Conservation (phyloP, 352 stramenopile genomes). For the Phytophthora idaei region DNA sequence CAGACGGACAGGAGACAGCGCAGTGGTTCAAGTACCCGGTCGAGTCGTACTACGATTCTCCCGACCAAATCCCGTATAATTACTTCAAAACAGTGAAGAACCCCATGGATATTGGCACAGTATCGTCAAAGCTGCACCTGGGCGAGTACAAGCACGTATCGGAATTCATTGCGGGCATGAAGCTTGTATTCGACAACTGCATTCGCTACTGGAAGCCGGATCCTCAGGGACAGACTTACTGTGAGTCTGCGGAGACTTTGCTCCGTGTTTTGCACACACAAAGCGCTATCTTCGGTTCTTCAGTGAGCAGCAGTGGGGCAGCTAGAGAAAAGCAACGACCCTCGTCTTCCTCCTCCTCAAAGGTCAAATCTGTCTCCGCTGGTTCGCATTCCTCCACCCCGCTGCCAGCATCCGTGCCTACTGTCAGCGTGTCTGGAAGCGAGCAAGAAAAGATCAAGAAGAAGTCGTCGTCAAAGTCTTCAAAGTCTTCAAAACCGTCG, state of each 20-base stretch:
- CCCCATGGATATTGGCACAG: conserved; percentile 85
- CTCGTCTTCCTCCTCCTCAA: conserved; percentile 38
- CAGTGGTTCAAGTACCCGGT: conserved; percentile 91
- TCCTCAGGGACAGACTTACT: conserved; percentile 80
- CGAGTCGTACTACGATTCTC: conserved; percentile 83
- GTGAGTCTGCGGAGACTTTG: conserved; percentile 71
- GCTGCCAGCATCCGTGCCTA: conserved; percentile 4
- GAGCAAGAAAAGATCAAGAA: conserved; percentile 43
- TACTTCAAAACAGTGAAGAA: conserved; percentile 83
- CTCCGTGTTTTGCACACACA: conserved; percentile 57
- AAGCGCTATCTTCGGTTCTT: conserved; percentile 44
- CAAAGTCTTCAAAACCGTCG: conserved; percentile 35
- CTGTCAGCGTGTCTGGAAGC: conserved; percentile 8
- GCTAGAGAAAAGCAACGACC: conserved; percentile 53
- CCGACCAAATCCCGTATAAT: conserved; percentile 82
- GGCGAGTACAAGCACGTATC: conserved; percentile 63
- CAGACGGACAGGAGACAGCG: conserved; percentile 76
- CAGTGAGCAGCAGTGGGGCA: conserved; percentile 28
- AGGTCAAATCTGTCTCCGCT: conserved; percentile 25
- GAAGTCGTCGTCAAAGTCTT: conserved; percentile 44
- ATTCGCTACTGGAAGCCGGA: conserved; percentile 82
- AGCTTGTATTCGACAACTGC: conserved; percentile 89
- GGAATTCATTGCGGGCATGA: conserved; percentile 66
- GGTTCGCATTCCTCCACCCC: conserved; percentile 17
- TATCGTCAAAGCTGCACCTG: conserved; percentile 73